Conservation (phyloP, 2,329 filamentous ascomycete genomes). For the Chrysoporthe austroafricana region DNA sequence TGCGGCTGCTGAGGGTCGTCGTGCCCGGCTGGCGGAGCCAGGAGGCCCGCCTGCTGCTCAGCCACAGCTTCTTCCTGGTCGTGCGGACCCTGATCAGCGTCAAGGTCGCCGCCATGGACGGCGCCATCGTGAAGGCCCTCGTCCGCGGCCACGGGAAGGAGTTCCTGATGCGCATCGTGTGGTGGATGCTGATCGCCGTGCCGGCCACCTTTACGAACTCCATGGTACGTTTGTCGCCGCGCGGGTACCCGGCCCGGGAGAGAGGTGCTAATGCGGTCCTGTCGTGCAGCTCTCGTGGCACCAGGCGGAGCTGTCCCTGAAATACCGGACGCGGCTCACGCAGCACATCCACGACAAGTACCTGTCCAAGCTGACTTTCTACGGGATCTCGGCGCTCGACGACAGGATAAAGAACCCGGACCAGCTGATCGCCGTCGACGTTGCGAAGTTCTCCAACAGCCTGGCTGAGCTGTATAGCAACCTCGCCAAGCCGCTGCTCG, state of each 20-base stretch:
- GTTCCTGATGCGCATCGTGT: slow-evolving; percentile 84
- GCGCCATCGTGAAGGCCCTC: slow-evolving; percentile 86
- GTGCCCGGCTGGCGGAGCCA: slow-evolving; percentile 89
- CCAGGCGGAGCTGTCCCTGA: slow-evolving; percentile 89
- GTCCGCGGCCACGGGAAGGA: slow-evolving; percentile 90
- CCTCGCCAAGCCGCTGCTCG: slow-evolving; percentile 88
- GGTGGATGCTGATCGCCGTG: slow-evolving; percentile 98
- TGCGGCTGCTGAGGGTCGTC: slow-evolving; percentile 81
- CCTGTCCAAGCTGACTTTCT: slow-evolving; percentile 96
- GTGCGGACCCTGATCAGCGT: slow-evolving; percentile 89
- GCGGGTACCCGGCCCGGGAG: not conserved
- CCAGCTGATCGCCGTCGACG: slow-evolving; percentile 94
- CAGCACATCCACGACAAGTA: slow-evolving; percentile 95
- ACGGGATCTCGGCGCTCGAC: slow-evolving; percentile 91
- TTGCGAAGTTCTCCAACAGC: slow-evolving; percentile 94
- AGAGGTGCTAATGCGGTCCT: not conserved
- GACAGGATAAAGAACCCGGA: slow-evolving; percentile 99
- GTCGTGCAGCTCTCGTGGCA: slow-evolving; percentile 81
- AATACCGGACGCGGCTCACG: slow-evolving; percentile 92
- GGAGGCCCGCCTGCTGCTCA: slow-evolving; percentile 82
- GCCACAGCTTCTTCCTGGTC: slow-evolving; percentile 92
- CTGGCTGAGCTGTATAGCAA: slow-evolving; percentile 96
- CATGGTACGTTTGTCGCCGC: slow-evolving; percentile 67
- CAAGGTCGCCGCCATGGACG: slow-evolving; percentile 95
- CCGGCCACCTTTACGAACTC: slow-evolving; percentile 98